Conservation (phyloP, 2,329 filamentous ascomycete species). For the Aspergillus sojae region DNA sequence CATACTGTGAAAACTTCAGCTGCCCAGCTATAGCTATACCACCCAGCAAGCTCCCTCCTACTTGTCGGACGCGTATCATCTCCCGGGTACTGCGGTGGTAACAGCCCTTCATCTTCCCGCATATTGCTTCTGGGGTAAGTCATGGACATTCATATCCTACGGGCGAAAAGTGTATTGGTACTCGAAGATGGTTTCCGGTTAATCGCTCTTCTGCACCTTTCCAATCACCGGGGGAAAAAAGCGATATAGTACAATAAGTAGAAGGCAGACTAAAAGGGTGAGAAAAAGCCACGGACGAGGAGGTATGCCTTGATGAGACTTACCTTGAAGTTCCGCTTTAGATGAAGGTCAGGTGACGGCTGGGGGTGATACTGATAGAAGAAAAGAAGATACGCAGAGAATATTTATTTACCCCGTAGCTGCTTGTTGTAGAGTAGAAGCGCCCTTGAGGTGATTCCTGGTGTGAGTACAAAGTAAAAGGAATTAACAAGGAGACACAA, state of each 20-base stretch:
- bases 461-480: not conserved
- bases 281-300: not conserved
- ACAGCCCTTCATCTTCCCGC: slow-evolving; percentile 30
- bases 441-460: too few relatives aligned
- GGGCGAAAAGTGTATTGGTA: not conserved
- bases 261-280: not conserved
- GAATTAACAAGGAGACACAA: not conserved
- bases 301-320: not conserved
- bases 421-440: not conserved
- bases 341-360: not conserved
- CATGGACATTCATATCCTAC: slow-evolving; percentile 16
- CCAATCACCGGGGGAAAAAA: too few relatives aligned
- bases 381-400: not conserved
- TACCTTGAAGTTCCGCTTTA: not conserved
- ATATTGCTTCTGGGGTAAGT: slow-evolving; percentile 37
- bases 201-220: not conserved
- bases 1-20: slow-evolving; percentile 97
- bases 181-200: not conserved
- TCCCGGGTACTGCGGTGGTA: slow-evolving; percentile 66
- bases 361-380: not conserved
- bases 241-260: too few relatives aligned
- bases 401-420: not conserved
- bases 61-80: slow-evolving; percentile 91
- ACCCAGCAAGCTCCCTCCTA: slow-evolving; percentile 82
- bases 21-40: slow-evolving; percentile 96